Percentiles rank a stretch among this genome's conserved stretches.
Evolutionary conservation across 2,329 filamentous ascomycete species (phyloP).

Genomic region (Tolypocladium inflatum): DNA sequence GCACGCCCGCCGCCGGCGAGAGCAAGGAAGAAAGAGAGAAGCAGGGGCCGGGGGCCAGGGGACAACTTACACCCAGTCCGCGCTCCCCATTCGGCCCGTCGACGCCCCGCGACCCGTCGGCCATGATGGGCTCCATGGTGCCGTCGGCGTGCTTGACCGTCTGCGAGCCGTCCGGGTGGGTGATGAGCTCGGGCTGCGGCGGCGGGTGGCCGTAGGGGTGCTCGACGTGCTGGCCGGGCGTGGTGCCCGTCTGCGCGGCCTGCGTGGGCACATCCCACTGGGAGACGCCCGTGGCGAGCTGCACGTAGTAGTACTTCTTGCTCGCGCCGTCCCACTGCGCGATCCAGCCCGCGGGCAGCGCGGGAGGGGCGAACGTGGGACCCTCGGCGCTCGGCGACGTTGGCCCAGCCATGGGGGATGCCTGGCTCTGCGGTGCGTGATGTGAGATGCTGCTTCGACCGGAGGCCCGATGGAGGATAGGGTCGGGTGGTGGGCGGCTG

Average conservation of each 20-base stretch:
- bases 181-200: conserved; percentile 45
- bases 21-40: not conserved
- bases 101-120: conserved; percentile 38
- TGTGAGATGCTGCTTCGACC: not conserved
- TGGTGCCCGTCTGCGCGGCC: conserved; percentile 51
- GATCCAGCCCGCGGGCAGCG: conserved; percentile 57
- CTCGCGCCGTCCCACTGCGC: conserved; percentile 58
- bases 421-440: conserved; percentile 3
- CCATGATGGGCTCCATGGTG: conserved; percentile 49
- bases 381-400: conserved; percentile 49
- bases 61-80: conserved; percentile 51
- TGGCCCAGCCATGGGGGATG: conserved; percentile 42
- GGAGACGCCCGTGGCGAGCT: conserved; percentile 60
- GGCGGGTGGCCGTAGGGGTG: conserved; percentile 53
- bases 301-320: conserved; percentile 62
- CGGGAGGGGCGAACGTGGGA: conserved; percentile 50
- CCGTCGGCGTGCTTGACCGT: conserved; percentile 52
- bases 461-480: not conserved
- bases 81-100: conserved; percentile 49
- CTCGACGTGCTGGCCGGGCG: conserved; percentile 43
- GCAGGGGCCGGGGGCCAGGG: not conserved
- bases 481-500: not conserved
- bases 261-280: conserved; percentile 67
- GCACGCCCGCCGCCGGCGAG: not conserved
- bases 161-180: conserved; percentile 52